These are phyloP conservation scores for Aspergillus spinulosporus DNA, from an alignment of 2,329 filamentous ascomycete genomes.

Conservation along the genomic window DNA sequence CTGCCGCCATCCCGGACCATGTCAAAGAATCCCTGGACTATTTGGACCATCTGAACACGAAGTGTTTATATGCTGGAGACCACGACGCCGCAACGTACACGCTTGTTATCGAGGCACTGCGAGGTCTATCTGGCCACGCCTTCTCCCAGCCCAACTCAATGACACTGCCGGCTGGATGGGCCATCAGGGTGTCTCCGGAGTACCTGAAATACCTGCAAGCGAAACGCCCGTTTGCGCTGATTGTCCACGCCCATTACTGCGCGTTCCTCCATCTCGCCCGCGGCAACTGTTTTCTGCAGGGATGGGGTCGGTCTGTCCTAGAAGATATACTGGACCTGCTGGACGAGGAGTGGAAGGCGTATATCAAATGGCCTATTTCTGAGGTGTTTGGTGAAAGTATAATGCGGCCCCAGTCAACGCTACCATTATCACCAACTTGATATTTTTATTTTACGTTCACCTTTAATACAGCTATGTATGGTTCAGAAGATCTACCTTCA, in stretches of 20 bases:
- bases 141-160: slow-evolving; percentile 22
- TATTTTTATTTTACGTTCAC: background rate
- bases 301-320: slow-evolving; percentile 22
- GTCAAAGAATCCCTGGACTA: background rate
- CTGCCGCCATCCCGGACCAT: background rate
- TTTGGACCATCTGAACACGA: slow-evolving; percentile 4
- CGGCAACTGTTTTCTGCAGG: slow-evolving; percentile 23
- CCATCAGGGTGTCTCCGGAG: slow-evolving; percentile 18
- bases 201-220: slow-evolving; percentile 18
- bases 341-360: slow-evolving; percentile 18
- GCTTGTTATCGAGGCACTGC: slow-evolving; percentile 13
- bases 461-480: too few species aligned
- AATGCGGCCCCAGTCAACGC: background rate
- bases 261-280: slow-evolving; percentile 21
- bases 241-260: slow-evolving; percentile 27
- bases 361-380: slow-evolving; percentile 22
- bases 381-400: slow-evolving; percentile 11
- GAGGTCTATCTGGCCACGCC: slow-evolving; percentile 14
- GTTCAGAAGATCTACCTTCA: too few species aligned
- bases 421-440: background rate
- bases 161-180: slow-evolving; percentile 25
- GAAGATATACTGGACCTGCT: slow-evolving; percentile 19
- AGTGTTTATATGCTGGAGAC: background rate
- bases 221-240: slow-evolving; percentile 20
- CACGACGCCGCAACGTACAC: slow-evolving; percentile 3